phyloP scores from a whole-genome alignment of 129 eudicot species.

The Tanacetum coccineum region DNA sequence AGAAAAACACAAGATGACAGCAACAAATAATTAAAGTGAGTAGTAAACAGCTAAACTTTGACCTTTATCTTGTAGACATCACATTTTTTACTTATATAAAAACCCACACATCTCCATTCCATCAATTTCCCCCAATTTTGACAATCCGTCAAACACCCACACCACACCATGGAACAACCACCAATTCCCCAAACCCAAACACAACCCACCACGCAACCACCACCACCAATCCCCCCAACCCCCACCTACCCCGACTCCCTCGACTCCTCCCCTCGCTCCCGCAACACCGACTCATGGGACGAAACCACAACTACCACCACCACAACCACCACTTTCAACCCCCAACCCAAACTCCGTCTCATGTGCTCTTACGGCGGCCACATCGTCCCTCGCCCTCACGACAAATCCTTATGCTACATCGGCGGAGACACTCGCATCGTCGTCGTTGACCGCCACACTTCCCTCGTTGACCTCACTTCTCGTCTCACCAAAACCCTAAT shows the following conservation, averaged over 20 bases:
- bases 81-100: no score
- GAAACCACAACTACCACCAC: conserved; percentile 32
- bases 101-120: no score
- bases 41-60: no score
- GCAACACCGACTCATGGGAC: conserved; percentile 59
- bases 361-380: conserved; percentile 60
- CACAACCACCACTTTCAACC: neutral
- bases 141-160: conserved; percentile 5
- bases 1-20: no score
- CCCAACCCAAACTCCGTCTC: conserved; percentile 40
- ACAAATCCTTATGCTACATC: conserved; percentile 39
- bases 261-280: conserved; percentile 47
- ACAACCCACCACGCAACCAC: conserved; percentile 16
- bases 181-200: conserved; percentile 39
- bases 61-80: no score
- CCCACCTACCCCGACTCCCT: conserved; percentile 39
- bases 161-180: conserved; percentile 33
- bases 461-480: conserved; percentile 27
- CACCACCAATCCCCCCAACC: conserved; percentile 16
- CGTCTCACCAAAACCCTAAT: conserved; percentile 33
- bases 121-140: neutral
- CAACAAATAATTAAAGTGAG: no score
- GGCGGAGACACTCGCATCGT: conserved; percentile 56
- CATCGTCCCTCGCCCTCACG: conserved; percentile 53
- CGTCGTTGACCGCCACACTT: conserved; percentile 43